Base-by-base conservation (phyloP, 2,329 filamentous ascomycete species). In the Sphaerostilbella broomeana region DNA sequence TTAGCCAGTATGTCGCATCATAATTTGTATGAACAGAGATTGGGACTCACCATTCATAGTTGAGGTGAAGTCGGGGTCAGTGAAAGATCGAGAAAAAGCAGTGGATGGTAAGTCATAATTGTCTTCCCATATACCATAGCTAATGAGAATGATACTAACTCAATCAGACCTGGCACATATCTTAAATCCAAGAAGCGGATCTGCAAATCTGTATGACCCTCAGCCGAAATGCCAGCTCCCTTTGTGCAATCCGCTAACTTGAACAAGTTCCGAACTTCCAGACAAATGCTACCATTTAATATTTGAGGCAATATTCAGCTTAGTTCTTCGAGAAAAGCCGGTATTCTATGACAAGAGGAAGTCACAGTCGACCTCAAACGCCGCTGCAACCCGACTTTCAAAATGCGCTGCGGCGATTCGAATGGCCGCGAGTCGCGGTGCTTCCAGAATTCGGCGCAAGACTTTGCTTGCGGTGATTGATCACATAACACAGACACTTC, bases 221-320 rank as follows among this genome's bases (percentile, higher is more conserved):
- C n/a, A n/a, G n/a, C n/a, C n/a, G n/a, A n/a, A n/a, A n/a, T n/a
- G 43, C n/a, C n/a, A 15, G 12, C 13, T 33, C 15, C 13, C 21
- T 35, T 51, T 65, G 58, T 67, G 52, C 43, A 56, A 35, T n/a
- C 16, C 19, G n/a, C 42, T 34, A 25, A 46, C 36, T 28, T 12
- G 5, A 16, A 10, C 7, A 12, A 64, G 61, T 24, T 53, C 58
- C 20, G 53, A 61, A 10, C 67, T 95, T 22, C 75, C 73, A 31
- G 86, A 94, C 56, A 85, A 84, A 56, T 75, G 75, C n/a, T 94
- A 85, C 50, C 83, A 92, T 54, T 75, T 76, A 43, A 79, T 95
- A 29, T 86, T 86, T 51, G 87, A 95, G 53, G 75, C 77, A 1
- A 66, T 97, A 3, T 95, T 95, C 55, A 72, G 75, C 38, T 81